Evolutionary conservation across 805 yeast species (phyloP).

Genomic region (Lachancea kluyveri): DNA sequence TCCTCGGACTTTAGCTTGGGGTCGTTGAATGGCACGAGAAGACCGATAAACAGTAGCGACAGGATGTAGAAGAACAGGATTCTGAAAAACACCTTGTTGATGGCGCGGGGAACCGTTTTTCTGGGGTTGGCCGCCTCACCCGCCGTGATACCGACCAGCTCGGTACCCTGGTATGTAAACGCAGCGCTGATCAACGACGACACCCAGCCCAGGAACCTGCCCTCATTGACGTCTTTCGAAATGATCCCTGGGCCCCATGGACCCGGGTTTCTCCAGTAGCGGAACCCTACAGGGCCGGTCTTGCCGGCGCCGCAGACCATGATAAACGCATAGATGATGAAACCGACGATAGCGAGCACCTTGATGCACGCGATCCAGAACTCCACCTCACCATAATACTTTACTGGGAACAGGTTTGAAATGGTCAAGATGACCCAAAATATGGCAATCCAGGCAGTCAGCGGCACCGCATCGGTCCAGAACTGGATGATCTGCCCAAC

Average conservation of each 20-base stretch:
- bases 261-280: conserved; percentile 77
- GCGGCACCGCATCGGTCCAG: conserved; percentile 66
- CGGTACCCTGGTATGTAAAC: conserved; percentile 75
- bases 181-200: conserved; percentile 64
- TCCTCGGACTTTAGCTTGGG: conserved; percentile 35
- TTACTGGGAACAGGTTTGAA: conserved; percentile 60
- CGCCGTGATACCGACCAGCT: conserved; percentile 65
- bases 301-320: conserved; percentile 72
- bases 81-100: conserved; percentile 60
- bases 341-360: conserved; percentile 62
- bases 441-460: conserved; percentile 65
- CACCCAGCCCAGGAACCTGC: conserved; percentile 62
- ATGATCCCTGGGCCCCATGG: conserved; percentile 63
- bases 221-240: conserved; percentile 44
- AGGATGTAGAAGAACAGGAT: conserved; percentile 59
- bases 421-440: conserved; percentile 51
- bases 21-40: conserved; percentile 64
- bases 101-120: conserved; percentile 64
- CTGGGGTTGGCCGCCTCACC: conserved; percentile 69
- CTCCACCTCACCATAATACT: conserved; percentile 65
- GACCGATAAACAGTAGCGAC: conserved; percentile 60
- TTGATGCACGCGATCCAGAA: conserved; percentile 67
- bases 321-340: conserved; percentile 55
- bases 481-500: conserved; percentile 57
- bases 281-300: conserved; percentile 66